Percentiles rank a stretch among this genome's conserved stretches.
These are phyloP conservation scores for Pythium brassicae DNA, from an alignment of 352 stramenopile species.

Conservation along the genomic window DNA sequence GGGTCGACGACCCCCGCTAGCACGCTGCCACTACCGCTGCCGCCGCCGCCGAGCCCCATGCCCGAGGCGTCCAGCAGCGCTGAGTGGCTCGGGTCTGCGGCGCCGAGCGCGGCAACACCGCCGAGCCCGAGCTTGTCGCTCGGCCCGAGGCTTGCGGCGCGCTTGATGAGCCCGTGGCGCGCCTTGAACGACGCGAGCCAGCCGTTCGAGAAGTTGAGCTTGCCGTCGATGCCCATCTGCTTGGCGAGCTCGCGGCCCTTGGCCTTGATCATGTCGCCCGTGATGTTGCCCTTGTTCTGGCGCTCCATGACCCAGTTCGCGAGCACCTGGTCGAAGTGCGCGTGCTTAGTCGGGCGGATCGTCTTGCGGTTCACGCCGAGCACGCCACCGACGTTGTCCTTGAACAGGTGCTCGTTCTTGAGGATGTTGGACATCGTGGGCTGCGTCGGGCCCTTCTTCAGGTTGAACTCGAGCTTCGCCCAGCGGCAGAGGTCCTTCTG, in stretches of 20 bases:
- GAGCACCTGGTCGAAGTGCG: conserved; percentile 51
- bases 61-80: conserved; percentile 44
- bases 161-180: conserved; percentile 77
- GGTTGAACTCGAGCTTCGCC: conserved; percentile 88
- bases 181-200: conserved; percentile 85
- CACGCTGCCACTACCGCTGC: conserved; percentile 13
- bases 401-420: conserved; percentile 85
- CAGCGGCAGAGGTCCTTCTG: conserved; percentile 86
- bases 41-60: conserved; percentile 39
- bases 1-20: conserved; percentile 32
- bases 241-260: conserved; percentile 79
- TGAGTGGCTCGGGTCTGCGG: neutral
- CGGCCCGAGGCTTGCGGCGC: conserved; percentile 27
- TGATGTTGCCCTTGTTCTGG: conserved; percentile 86
- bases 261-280: conserved; percentile 86
- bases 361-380: conserved; percentile 79
- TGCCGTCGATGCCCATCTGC: conserved; percentile 79
- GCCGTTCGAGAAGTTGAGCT: conserved; percentile 83
- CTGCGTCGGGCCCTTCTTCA: conserved; percentile 69
- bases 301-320: conserved; percentile 88
- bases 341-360: conserved; percentile 10
- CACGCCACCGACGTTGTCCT: conserved; percentile 77
- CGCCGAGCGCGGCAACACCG: neutral
- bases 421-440: conserved; percentile 43
- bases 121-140: conserved; percentile 27